These are phyloP conservation scores for Trametes cubensis DNA, from an alignment of 768 basidiomycete species.

Conservation along the genomic window DNA sequence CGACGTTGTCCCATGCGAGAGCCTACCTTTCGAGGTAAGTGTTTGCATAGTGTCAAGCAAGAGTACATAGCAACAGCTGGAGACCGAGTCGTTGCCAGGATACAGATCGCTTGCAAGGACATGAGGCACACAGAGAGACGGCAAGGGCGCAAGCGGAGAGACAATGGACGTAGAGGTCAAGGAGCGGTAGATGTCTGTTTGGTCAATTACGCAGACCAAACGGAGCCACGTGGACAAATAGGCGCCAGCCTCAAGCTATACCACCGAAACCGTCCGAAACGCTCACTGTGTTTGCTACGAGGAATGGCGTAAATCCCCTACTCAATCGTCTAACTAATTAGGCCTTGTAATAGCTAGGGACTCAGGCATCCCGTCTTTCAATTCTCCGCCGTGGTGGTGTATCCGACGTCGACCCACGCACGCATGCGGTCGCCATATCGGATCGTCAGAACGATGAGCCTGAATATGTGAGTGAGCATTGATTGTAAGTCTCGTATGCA, in stretches of 20 bases:
- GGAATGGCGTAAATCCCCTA: no score
- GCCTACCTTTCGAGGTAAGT: slow-evolving; percentile 16
- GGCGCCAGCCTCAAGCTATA: no score
- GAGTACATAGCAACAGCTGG: not conserved
- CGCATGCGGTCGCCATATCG: slow-evolving; percentile 60
- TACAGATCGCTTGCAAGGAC: not conserved
- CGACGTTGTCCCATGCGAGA: not conserved
- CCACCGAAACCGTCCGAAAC: no score
- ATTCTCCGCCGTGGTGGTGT: slow-evolving; percentile 40
- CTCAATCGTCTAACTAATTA: no score
- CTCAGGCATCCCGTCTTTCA: not conserved
- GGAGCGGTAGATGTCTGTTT: slow-evolving; percentile 2
- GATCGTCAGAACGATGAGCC: slow-evolving; percentile 55
- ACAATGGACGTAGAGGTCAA: slow-evolving; percentile 1
- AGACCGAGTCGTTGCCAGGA: slow-evolving; percentile 1
- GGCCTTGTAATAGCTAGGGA: no score
- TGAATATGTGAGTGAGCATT: slow-evolving; percentile 28
- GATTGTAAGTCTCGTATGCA: not conserved
- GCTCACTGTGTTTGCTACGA: no score
- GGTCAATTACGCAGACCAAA: not conserved
- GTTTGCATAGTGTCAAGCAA: slow-evolving; percentile 6
- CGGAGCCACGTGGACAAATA: not conserved
- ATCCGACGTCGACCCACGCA: slow-evolving; percentile 59
- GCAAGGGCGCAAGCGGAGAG: not conserved
- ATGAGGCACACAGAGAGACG: not conserved